A percentile compares a stretch with the other conserved stretches of the same genome.
Evolutionary conservation across 768 basidiomycete genomes (phyloP).

Genomic region (Hericium erinaceus): DNA sequence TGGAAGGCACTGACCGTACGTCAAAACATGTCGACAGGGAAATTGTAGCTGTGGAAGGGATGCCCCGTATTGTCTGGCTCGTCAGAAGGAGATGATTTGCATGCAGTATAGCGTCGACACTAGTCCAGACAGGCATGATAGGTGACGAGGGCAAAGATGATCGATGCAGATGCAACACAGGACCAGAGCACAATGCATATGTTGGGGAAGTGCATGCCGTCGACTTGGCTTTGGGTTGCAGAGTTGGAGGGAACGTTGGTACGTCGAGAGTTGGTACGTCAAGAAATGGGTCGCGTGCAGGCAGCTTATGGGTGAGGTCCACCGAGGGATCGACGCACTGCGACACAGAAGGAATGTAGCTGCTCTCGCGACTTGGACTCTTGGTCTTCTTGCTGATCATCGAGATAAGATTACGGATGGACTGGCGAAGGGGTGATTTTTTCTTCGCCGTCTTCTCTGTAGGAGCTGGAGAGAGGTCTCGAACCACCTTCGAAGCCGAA

Average conservation of each 20-base stretch:
- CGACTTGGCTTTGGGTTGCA: background rate
- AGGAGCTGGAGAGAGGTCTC: constrained; percentile 13
- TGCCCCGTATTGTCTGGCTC: constrained; percentile 33
- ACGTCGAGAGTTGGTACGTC: background rate
- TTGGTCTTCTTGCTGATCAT: constrained; percentile 44
- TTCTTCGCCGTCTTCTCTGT: constrained; percentile 31
- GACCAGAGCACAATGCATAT: constrained; percentile 21
- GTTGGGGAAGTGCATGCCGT: constrained; percentile 15
- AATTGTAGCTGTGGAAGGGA: constrained; percentile 36
- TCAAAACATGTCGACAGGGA: constrained; percentile 46
- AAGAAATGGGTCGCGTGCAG: background rate
- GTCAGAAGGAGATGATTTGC: constrained; percentile 36
- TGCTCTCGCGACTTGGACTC: constrained; percentile 16
- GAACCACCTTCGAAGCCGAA: background rate
- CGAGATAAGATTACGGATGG: constrained; percentile 52
- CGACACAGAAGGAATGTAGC: constrained; percentile 5
- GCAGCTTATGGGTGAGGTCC: background rate
- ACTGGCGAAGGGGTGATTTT: constrained; percentile 51
- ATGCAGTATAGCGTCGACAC: constrained; percentile 32
- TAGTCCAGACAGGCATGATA: constrained; percentile 38
- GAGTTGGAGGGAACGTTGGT: background rate
- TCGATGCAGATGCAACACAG: constrained; percentile 41
- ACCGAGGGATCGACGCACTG: constrained; percentile 1
- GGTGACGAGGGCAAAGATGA: constrained; percentile 15
- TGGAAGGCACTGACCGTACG: constrained; percentile 45